Conservation (phyloP, 768 basidiomycete genomes). For the Lentinula sp. region DNA sequence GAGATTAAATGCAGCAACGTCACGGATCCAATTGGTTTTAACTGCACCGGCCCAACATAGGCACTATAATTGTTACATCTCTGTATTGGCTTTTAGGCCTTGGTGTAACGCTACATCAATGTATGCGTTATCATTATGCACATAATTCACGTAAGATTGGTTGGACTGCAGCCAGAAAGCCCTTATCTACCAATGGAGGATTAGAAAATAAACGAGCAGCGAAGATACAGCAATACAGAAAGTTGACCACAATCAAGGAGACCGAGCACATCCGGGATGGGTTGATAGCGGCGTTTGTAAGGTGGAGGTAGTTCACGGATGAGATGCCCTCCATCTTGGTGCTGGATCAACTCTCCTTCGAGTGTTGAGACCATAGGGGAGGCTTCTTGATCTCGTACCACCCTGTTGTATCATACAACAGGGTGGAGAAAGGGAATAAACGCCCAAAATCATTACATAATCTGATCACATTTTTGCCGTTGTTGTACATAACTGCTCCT, state of each 20-base stretch:
- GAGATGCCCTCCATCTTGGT: conserved; percentile 26
- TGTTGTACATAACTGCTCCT: too few species aligned
- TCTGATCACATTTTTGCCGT: too few species aligned
- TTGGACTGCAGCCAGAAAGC: too few species aligned
- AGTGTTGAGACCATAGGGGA: background rate
- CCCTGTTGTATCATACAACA: too few species aligned
- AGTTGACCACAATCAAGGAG: background rate
- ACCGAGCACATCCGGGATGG: background rate
- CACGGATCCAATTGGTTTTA: conserved; percentile 18
- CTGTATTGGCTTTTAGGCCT: too few species aligned
- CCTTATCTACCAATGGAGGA: too few species aligned
- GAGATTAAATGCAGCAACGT: conserved; percentile 17
- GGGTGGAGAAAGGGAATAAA: too few species aligned
- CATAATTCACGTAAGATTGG: too few species aligned
- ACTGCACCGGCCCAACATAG: conserved; percentile 14
- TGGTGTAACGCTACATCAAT: too few species aligned
- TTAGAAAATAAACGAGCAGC: too few species aligned
- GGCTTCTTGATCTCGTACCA: too few species aligned
- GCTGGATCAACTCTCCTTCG: conserved; percentile 28
- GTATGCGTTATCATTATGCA: too few species aligned
- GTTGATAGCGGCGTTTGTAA: conserved; percentile 19
- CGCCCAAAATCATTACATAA: background rate
- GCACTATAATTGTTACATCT: background rate
- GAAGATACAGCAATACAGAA: background rate
- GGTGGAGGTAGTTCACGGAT: conserved; percentile 37